Evolutionary conservation across 192 early-diverging fungal species (phyloP).

Genomic region (Mortierella antarctica): DNA sequence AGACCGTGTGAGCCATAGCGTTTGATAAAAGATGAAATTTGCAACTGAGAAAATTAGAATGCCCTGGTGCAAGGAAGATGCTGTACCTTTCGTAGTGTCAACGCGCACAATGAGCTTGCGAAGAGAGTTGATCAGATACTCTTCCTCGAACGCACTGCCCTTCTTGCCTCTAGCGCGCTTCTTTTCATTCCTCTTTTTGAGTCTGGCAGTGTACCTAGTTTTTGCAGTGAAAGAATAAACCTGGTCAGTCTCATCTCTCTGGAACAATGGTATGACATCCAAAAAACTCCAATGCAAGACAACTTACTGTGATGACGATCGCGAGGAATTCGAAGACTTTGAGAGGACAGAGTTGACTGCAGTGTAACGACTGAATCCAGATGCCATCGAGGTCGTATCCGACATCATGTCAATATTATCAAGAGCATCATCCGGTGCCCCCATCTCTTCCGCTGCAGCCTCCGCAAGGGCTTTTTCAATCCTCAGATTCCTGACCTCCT

Average conservation of each 20-base stretch:
- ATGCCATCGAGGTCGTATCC: slow-evolving; percentile 95
- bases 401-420: slow-evolving; percentile 95
- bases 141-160: slow-evolving; percentile 91
- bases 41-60: background rate
- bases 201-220: slow-evolving; percentile 74
- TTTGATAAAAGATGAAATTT: background rate
- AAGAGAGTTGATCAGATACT: slow-evolving; percentile 83
- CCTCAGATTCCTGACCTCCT: slow-evolving; percentile 67
- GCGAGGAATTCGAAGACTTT: slow-evolving; percentile 60
- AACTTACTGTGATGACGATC: slow-evolving; percentile 48
- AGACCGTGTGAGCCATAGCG: too few species aligned
- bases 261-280: background rate
- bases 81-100: slow-evolving; percentile 66
- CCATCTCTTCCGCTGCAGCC: slow-evolving; percentile 36
- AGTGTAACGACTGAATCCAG: slow-evolving; percentile 85
- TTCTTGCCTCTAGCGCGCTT: slow-evolving; percentile 90
- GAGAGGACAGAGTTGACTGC: slow-evolving; percentile 69
- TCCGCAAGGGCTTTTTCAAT: slow-evolving; percentile 57
- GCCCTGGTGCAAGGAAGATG: background rate
- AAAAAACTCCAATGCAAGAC: background rate
- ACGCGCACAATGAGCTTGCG: slow-evolving; percentile 67
- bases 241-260: background rate
- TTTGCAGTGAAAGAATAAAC: background rate
- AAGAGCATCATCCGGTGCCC: slow-evolving; percentile 64
- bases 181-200: slow-evolving; percentile 75